These are phyloP conservation scores for Penicillium nucicola DNA, from an alignment of 495 filamentous ascomycete species.

Conservation along the genomic window DNA sequence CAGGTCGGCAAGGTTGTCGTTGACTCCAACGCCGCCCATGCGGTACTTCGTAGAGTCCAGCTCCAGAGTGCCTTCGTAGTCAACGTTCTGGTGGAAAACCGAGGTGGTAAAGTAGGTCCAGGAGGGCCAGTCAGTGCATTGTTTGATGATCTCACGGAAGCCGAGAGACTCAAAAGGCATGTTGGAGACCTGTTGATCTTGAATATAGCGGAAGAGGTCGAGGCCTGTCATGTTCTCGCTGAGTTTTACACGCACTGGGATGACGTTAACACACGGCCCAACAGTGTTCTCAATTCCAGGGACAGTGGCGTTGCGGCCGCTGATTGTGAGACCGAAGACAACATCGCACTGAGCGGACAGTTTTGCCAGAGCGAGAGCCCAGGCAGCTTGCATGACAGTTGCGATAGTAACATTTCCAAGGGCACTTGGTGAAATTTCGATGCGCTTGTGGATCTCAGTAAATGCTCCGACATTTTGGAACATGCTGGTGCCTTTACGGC, in stretches of 20 bases:
- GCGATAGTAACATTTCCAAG: constrained; percentile 52
- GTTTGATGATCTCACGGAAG: constrained; percentile 55
- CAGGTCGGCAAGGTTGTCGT: constrained; percentile 51
- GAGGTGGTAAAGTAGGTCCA: constrained; percentile 47
- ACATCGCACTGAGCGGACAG: constrained; percentile 49
- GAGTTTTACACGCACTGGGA: constrained; percentile 56
- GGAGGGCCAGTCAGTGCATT: constrained; percentile 58
- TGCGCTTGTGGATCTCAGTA: constrained; percentile 35
- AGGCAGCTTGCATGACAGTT: constrained; percentile 56
- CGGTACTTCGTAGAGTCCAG: constrained; percentile 47
- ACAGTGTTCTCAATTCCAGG: constrained; percentile 52
- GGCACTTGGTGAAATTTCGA: constrained; percentile 37
- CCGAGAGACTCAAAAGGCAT: constrained; percentile 59
- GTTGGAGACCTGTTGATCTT: constrained; percentile 57
- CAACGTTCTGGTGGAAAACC: constrained; percentile 48
- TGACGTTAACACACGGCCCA: constrained; percentile 58
- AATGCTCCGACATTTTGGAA: constrained; percentile 37
- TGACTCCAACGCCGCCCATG: constrained; percentile 46
- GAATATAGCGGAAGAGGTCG: constrained; percentile 52
- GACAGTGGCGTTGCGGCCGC: constrained; percentile 54
- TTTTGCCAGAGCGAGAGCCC: constrained; percentile 52
- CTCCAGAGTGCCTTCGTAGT: constrained; percentile 38
- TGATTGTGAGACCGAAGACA: constrained; percentile 54
- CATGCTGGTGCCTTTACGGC: constrained; percentile 32
- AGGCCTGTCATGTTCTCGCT: constrained; percentile 45